Conservation (phyloP, 2,329 filamentous ascomycete genomes). For the Arachnomyces sp. region DNA sequence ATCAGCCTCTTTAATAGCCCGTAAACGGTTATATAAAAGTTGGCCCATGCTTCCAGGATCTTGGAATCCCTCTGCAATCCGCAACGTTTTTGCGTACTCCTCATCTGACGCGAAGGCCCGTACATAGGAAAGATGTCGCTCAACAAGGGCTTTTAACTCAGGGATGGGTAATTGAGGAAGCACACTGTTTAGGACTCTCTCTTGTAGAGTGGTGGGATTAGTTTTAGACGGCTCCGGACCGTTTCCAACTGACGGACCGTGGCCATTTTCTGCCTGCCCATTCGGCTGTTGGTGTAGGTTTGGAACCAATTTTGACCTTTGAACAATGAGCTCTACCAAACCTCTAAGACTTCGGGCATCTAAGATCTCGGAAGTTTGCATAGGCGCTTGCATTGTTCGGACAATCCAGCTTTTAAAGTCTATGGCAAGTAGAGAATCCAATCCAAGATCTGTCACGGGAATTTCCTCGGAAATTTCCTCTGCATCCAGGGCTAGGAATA, state of each 20-base stretch:
- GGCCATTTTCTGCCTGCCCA: too few relatives aligned
- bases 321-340: conserved; percentile 18
- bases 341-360: conserved; percentile 18
- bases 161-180: conserved; percentile 10
- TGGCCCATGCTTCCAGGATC: conserved; percentile 7
- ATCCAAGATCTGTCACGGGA: too few relatives aligned
- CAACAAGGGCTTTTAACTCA: conserved; percentile 8
- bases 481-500: background rate
- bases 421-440: too few relatives aligned
- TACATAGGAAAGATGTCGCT: conserved; percentile 3
- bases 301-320: conserved; percentile 18
- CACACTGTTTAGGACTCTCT: conserved; percentile 7
- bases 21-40: conserved; percentile 9
- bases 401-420: too few relatives aligned
- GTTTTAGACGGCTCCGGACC: too few relatives aligned
- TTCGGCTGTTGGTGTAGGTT: too few relatives aligned
- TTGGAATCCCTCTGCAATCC: conserved; percentile 7
- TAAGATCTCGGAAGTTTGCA: conserved; percentile 24
- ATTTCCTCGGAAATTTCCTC: too few relatives aligned
- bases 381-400: too few relatives aligned
- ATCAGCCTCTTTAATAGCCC: conserved; percentile 4
- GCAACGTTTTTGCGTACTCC: conserved; percentile 3
- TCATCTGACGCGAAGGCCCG: conserved; percentile 1
- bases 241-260: too few relatives aligned
- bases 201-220: too few relatives aligned